Base-by-base conservation (phyloP, 1,284 basidiomycete genomes). In the Cutaneotrichosporon sp. region DNA sequence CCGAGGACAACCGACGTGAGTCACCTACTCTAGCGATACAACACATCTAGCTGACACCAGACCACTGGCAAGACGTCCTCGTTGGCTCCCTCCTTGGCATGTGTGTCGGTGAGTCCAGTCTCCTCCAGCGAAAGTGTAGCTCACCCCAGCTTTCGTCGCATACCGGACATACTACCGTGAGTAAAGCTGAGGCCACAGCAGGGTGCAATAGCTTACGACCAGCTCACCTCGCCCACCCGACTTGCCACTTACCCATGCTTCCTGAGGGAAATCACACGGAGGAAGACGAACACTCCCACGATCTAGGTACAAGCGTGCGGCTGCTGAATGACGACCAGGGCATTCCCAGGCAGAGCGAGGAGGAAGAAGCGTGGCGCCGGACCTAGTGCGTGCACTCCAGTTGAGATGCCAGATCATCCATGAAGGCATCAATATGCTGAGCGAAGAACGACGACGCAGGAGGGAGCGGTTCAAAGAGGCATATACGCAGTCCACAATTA, bases 51-150 rank as follows among this genome's bases (percentile, higher is more conserved):
- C 42, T 42, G 31, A 52, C 41, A 6, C 31, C 60, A 88, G 87
- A 90, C 71, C 87, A 90, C 70, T 91, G 88, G 86, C 83, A 89
- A 37, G 90, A 97, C 64, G 86, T 96, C 37, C 71, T 91, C 6
- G 81, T 88, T 3, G 92, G 93, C 17, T 83, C 84, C 3, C 49
- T 85, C 29, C 77, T 96, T 11, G 93, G 92, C 12, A 76, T 87
- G 14, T 67, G 79, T 38, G 76, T 90, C 51, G 78, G 20, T 89
- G 82, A 72, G 87, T 88, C 80, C 5, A 88, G 88, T 27, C 17
- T 9, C 24, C 14, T 17, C 7, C 8, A 25, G 27, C 57, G 55
- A 45, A 51, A 52, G 26, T 57, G 39, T 34, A 32, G 26, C 37
- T 58, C 12, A 42, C 35, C 7, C 1, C 52, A 66, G 79, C 89